Evolutionary conservation across 352 stramenopile genomes (phyloP), one percentile per base, ranked within the genome.

Genomic region (Phytophthora cryptogea): DNA sequence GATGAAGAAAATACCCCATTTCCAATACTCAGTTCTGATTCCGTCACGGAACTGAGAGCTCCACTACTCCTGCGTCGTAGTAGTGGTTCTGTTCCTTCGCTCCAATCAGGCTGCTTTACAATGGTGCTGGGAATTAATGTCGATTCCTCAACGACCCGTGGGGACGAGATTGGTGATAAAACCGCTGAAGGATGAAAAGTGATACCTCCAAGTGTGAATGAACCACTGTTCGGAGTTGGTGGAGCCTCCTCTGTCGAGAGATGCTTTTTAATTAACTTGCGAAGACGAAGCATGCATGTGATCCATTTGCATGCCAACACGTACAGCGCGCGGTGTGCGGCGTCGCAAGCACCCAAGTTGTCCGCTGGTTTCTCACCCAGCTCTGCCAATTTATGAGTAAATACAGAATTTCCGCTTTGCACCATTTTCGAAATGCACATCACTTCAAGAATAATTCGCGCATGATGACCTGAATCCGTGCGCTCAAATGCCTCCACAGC

Each of bases 251-350:
- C 63, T 8, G 66, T 77, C n/a, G 68, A 74, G 27, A 93, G 40
- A 47, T 81, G 75, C 16, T 76, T 74, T 35, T 86, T 86, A 46
- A 92, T 90, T 17, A 84, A 42, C 17, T 87, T 85, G 23, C 80
- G 80, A 44, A 94, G 77, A 32, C 89, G 82, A 13, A 90, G 65
- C 62, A 91, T 86, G 48, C 72, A 83, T 11, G 80, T 76, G 16
- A 93, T 87, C 84, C 84, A 93, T 20, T 75, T 72, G 49, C 84
- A 93, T n/a, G 73, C 68, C 33, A 86, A 55, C 33, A 86, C 66
- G 56, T 93, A 93, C 30, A 93, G 37, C 8, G 67, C 63, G 0
- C 80, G 80, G 20, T 91, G 83, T 2, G 66, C 74, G 0, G 62
- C 59, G 56, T 90, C 80, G 14, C 72, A 86, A 13, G 75, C 59